A percentile compares a stretch with the other conserved stretches of the same genome.
phyloP scores from a whole-genome alignment of 352 stramenopile genomes.

The Globisporangium barbulae region DNA sequence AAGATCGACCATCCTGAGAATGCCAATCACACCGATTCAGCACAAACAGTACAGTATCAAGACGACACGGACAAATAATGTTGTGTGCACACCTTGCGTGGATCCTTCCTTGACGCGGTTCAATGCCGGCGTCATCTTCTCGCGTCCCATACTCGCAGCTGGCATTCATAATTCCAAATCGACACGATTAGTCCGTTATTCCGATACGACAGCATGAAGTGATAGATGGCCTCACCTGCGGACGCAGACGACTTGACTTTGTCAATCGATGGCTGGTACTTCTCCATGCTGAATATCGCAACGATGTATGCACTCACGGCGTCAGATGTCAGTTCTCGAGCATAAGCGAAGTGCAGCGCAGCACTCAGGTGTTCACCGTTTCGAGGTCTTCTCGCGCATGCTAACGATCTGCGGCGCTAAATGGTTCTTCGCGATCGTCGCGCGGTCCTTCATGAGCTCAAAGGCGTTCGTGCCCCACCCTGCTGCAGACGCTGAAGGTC shows the following conservation, averaged over 20 bases:
- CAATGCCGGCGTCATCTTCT: slow-evolving; percentile 47
- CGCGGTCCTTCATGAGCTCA: slow-evolving; percentile 49
- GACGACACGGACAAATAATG: not conserved
- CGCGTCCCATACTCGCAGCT: slow-evolving; percentile 43
- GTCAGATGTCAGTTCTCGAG: not conserved
- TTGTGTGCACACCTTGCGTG: slow-evolving; percentile 34
- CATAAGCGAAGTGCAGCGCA: not conserved
- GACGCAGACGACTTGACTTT: slow-evolving; percentile 70
- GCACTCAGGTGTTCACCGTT: slow-evolving; percentile 22
- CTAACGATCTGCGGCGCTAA: slow-evolving; percentile 45
- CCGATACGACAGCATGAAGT: not conserved
- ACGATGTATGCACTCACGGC: not conserved
- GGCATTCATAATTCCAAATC: not conserved
- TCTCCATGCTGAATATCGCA: slow-evolving; percentile 38
- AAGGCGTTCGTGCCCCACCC: slow-evolving; percentile 33
- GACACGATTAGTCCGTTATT: not conserved
- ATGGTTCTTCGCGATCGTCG: slow-evolving; percentile 50
- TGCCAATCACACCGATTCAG: not conserved
- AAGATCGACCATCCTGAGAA: slow-evolving; percentile 61
- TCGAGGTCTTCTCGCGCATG: slow-evolving; percentile 56
- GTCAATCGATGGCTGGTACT: slow-evolving; percentile 75
- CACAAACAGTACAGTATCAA: not conserved
- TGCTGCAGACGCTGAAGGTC: not conserved
- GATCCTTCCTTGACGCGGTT: slow-evolving; percentile 69
- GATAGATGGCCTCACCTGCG: slow-evolving; percentile 29